These are phyloP conservation scores for Nepenthes mirabilis DNA, from an alignment of 148 eudicot genomes.

Conservation along the genomic window DNA sequence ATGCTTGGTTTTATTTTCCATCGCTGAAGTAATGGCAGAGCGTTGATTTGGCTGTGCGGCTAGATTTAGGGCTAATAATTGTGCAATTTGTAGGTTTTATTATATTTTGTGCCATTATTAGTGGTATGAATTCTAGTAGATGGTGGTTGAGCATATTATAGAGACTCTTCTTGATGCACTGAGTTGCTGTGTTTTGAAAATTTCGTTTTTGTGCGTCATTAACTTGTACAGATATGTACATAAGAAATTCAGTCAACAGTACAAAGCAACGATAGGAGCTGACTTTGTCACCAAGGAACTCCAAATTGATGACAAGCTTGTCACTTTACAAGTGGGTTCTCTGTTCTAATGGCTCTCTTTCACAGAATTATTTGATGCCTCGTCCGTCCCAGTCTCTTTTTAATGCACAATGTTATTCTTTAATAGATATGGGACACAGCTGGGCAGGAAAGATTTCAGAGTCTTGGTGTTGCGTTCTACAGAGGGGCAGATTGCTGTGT, in stretches of 20 bases:
- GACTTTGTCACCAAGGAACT: conserved; percentile 68
- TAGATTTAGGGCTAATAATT: too few relatives aligned
- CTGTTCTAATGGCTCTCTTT: not conserved
- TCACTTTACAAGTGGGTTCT: conserved; percentile 58
- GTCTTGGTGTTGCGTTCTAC: conserved; percentile 71
- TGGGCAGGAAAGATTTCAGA: conserved; percentile 70
- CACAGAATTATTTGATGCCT: not conserved
- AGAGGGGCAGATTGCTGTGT: conserved; percentile 74
- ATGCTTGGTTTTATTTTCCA: too few relatives aligned
- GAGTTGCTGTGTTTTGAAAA: not conserved
- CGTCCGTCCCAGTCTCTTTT: not conserved
- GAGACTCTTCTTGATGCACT: not conserved
- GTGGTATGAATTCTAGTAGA: too few relatives aligned
- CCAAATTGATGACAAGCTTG: conserved; percentile 48
- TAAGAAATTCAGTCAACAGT: conserved; percentile 60
- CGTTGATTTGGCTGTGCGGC: not conserved
- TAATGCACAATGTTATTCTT: not conserved
- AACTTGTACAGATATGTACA: conserved; percentile 46
- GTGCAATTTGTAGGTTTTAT: too few relatives aligned
- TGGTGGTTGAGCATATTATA: too few relatives aligned
- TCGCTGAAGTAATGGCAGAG: not conserved
- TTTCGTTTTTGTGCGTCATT: conserved; percentile 1
- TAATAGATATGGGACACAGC: conserved; percentile 70
- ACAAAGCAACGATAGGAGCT: conserved; percentile 82
- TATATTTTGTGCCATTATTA: too few relatives aligned